Base-by-base conservation (phyloP, 1,284 basidiomycete species). In the Melanopsichium pennsylvanicum region DNA sequence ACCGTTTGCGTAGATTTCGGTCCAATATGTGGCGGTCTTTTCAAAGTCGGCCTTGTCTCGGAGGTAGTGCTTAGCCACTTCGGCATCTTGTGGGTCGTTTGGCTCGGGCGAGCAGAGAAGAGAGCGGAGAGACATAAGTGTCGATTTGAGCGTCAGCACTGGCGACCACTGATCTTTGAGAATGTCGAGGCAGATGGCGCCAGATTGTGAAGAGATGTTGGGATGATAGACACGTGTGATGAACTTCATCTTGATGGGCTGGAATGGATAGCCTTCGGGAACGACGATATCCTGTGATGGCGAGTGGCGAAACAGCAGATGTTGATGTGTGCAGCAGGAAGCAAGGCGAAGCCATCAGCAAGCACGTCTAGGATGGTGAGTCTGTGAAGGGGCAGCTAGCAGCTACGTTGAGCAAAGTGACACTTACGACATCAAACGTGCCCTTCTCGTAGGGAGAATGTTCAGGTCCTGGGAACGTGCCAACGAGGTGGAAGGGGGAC, bases 51-150 rank as follows among this genome's bases (percentile, higher is more conserved):
- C 83, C 76, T 89, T 89, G 81, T 91, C 92, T 3, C 92, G 90
- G 75, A 92, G 88, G 80, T 92, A 98, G 82, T 97, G 94, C 79
- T 96, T 97, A 13, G 95, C 96, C 18, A 67, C 61, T 83, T 97
- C 93, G 0, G 96, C 95, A 79, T 97, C 96, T 83, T 97, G 95
- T 0, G 95, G 96, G 80, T 98, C 96, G 72, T 90, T 91, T 12
- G 95, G 96, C 81, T 97, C 93, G 0, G 95, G 96, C 3, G 90
- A 91, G 83, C 93, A 97, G n/a, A 98, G 85, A 11, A 98, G 85
- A 23, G 90, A 92, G 81, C 97, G 96, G 15, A 98, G 86, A 0
- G 93, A 96, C 81, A 98, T 94, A 76, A 98, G 85, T 1, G 94
- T 97, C 23, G 93, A 94, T 81, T 97, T 97, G 80, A 98, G 88